Evolutionary conservation across 306 rosid genomes (phyloP).

Genomic region (Acacia acuminata): DNA sequence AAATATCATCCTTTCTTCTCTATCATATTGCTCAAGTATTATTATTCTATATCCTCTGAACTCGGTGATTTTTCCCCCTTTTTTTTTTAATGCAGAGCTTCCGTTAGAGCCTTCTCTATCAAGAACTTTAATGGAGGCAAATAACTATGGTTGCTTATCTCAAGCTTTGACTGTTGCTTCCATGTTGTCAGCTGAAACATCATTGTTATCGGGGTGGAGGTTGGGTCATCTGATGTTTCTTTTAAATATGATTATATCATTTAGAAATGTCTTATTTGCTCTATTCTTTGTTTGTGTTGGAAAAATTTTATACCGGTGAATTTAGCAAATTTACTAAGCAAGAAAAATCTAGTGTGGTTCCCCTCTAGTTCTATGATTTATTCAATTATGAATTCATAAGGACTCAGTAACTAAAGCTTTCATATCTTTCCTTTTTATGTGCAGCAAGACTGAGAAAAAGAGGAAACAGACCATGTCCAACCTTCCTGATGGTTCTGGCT

Average conservation of each 20-base stretch:
- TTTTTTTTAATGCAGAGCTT: slow-evolving; percentile 65
- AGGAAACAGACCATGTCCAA: slow-evolving; percentile 61
- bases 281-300: slow-evolving; percentile 10
- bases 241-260: background rate
- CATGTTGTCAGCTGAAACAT: slow-evolving; percentile 86
- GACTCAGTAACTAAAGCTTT: slow-evolving; percentile 23
- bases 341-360: background rate
- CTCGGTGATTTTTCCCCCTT: background rate
- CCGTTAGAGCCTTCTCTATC: slow-evolving; percentile 97
- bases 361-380: slow-evolving; percentile 27
- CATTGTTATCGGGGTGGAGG: slow-evolving; percentile 87
- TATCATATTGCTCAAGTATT: background rate
- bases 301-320: background rate
- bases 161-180: slow-evolving; percentile 95
- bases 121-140: slow-evolving; percentile 90
- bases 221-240: slow-evolving; percentile 31
- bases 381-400: slow-evolving; percentile 7
- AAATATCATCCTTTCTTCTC: background rate
- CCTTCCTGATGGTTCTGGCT: slow-evolving; percentile 95
- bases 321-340: slow-evolving; percentile 16
- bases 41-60: background rate
- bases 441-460: slow-evolving; percentile 82
- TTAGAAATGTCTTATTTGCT: background rate
- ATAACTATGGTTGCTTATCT: slow-evolving; percentile 72
- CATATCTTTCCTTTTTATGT: slow-evolving; percentile 28